These are phyloP conservation scores for Hygrophoropsis aurantiaca DNA, from an alignment of 768 basidiomycete species.

Conservation along the genomic window DNA sequence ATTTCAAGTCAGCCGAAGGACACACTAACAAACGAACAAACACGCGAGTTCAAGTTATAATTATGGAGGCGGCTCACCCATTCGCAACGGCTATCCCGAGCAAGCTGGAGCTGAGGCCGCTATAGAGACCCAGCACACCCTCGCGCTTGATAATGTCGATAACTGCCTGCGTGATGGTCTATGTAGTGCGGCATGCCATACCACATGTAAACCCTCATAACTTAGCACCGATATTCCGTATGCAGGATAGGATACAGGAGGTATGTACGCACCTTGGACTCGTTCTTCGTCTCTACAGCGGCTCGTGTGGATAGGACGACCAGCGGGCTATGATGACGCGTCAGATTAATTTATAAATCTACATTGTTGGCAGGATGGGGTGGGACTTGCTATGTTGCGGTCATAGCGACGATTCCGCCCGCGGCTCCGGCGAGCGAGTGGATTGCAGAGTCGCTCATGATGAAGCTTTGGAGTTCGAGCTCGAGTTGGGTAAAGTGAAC, in stretches of 20 bases:
- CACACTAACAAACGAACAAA: not conserved
- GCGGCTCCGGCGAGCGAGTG: slow-evolving; percentile 88
- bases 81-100: slow-evolving; percentile 94
- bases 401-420: slow-evolving; percentile 90
- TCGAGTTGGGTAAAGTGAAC: too few species aligned
- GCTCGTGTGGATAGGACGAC: slow-evolving; percentile 91
- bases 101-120: slow-evolving; percentile 81
- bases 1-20: too few species aligned
- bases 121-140: slow-evolving; percentile 82
- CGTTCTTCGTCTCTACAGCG: slow-evolving; percentile 83
- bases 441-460: slow-evolving; percentile 76
- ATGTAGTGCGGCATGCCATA: not conserved
- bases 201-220: not conserved
- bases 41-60: not conserved
- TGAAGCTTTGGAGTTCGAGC: slow-evolving; percentile 2
- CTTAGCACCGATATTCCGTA: too few species aligned
- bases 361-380: not conserved
- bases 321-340: slow-evolving; percentile 63
- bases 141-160: slow-evolving; percentile 81
- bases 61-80: slow-evolving; percentile 48
- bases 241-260: too few species aligned
- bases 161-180: slow-evolving; percentile 69
- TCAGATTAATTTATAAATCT: slow-evolving; percentile 7
- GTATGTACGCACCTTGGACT: slow-evolving; percentile 63
- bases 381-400: slow-evolving; percentile 72